phyloP scores from a whole-genome alignment of 2,329 filamentous ascomycete genomes.

The Claviceps maximensis region DNA sequence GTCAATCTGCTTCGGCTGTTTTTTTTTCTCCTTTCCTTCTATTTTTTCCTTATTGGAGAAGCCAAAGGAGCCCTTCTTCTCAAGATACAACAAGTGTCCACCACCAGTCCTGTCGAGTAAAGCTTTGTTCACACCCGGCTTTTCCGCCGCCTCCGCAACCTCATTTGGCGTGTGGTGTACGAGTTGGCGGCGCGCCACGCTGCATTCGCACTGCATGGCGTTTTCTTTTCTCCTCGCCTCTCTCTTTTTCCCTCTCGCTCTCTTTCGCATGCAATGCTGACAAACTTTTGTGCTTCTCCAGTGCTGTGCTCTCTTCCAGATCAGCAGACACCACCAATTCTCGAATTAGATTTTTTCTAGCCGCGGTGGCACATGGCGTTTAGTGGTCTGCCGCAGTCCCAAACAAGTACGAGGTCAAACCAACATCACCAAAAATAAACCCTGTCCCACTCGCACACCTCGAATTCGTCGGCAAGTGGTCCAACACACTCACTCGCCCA shows the following conservation, averaged over 20 bases:
- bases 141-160: conserved; percentile 1
- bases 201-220: neutral
- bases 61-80: neutral
- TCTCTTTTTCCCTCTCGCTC: too few relatives aligned
- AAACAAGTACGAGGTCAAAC: neutral
- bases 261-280: neutral
- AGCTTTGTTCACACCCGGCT: neutral
- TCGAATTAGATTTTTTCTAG: neutral
- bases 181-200: neutral
- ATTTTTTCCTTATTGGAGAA: neutral
- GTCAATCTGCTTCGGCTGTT: neutral
- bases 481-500: neutral
- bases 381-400: neutral
- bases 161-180: neutral
- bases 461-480: neutral
- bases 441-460: neutral
- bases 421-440: neutral
- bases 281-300: neutral
- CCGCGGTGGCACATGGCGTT: neutral
- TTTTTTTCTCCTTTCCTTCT: neutral
- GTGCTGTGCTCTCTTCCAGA: neutral
- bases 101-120: neutral
- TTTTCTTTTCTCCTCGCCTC: neutral
- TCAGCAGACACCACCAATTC: neutral
- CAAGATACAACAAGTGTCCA: too few relatives aligned